A percentile compares a stretch with the other conserved stretches of the same genome.
Evolutionary conservation across 2,329 filamentous ascomycete species (phyloP).

Genomic region (Colletotrichum filicis): DNA sequence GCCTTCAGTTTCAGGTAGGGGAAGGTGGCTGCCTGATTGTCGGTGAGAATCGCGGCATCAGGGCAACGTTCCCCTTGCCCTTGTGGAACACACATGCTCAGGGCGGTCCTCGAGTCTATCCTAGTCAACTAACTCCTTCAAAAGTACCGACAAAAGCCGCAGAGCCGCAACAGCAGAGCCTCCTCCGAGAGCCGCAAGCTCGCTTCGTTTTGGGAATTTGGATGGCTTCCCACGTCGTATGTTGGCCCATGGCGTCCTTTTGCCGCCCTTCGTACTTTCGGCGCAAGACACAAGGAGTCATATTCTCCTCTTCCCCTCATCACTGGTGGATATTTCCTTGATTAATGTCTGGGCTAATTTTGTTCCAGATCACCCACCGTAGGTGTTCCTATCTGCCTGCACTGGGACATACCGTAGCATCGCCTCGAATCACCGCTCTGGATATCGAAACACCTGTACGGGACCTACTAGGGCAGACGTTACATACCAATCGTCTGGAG

Average conservation of each 20-base stretch:
- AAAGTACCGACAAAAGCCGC: slow-evolving; percentile 6
- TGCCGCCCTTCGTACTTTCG: slow-evolving; percentile 15
- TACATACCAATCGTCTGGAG: neutral
- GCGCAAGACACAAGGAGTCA: slow-evolving; percentile 9
- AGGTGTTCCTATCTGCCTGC: slow-evolving; percentile 8
- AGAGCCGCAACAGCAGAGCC: slow-evolving; percentile 12
- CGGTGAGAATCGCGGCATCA: neutral
- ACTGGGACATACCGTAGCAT: slow-evolving; percentile 3
- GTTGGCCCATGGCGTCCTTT: neutral
- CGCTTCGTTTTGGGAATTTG: neutral
- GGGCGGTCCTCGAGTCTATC: neutral
- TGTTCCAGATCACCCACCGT: neutral
- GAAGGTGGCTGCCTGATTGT: neutral
- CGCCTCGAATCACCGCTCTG: neutral
- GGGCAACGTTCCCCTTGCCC: neutral
- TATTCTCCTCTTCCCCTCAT: neutral
- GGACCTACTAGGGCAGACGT: neutral
- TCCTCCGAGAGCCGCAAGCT: slow-evolving; percentile 8
- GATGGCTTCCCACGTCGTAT: neutral
- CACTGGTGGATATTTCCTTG: neutral
- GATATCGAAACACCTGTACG: slow-evolving; percentile 6
- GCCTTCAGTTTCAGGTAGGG: neutral
- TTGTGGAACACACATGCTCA: neutral
- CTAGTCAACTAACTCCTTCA: neutral
- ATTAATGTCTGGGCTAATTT: slow-evolving; percentile 4